These are phyloP conservation scores for Leucoagaricus sp. DNA, from an alignment of 1,284 basidiomycete species.

Conservation along the genomic window DNA sequence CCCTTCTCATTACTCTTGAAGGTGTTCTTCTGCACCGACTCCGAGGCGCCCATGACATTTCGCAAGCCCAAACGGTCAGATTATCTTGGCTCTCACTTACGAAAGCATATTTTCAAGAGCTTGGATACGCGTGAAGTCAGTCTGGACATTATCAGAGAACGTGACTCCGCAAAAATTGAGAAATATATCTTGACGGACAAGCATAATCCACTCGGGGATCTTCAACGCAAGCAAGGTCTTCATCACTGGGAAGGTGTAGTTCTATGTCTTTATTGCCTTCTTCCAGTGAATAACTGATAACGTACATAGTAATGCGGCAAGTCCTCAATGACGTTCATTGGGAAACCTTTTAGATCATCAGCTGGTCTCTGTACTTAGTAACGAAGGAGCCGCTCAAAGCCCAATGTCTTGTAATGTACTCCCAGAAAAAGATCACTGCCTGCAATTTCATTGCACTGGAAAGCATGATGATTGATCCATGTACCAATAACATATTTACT, in stretches of 20 bases:
- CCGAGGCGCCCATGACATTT: conserved; percentile 62
- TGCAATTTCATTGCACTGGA: no score
- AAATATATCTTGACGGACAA: conserved; percentile 59
- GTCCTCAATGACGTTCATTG: conserved; percentile 60
- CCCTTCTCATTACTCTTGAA: conserved; percentile 28
- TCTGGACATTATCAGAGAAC: conserved; percentile 45
- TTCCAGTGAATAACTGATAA: background rate
- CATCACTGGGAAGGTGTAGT: conserved; percentile 79
- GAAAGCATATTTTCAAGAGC: conserved; percentile 50
- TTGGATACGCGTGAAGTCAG: conserved; percentile 56
- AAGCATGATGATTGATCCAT: no score
- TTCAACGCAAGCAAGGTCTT: conserved; percentile 60
- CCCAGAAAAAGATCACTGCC: no score
- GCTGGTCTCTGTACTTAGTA: conserved; percentile 11
- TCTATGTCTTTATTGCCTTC: conserved; percentile 9
- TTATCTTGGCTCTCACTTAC: conserved; percentile 67
- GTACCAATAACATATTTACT: no score
- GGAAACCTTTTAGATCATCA: conserved; percentile 53
- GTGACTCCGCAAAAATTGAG: conserved; percentile 34
- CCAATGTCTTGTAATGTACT: background rate
- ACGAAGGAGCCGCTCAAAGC: no score
- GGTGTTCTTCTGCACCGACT: conserved; percentile 81
- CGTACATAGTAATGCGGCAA: conserved; percentile 54
- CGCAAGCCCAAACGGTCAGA: conserved; percentile 55
- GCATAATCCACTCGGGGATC: conserved; percentile 58